A percentile compares a stretch with the other conserved stretches of the same genome.
Evolutionary conservation across 139 green algal species (phyloP).

Genomic region (Micractinium sp.): DNA sequence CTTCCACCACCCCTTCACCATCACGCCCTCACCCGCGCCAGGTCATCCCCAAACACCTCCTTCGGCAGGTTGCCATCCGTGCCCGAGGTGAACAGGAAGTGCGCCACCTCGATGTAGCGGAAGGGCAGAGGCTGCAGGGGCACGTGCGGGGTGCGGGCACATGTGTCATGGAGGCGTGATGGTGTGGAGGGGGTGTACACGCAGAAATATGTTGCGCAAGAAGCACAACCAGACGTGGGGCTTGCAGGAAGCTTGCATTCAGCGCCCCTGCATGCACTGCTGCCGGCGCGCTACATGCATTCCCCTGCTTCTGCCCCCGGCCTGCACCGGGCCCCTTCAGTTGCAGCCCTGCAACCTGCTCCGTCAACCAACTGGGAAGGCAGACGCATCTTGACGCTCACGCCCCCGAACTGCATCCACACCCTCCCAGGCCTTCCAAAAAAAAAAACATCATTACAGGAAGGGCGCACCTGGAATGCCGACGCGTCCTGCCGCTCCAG

Average conservation of each 20-base stretch:
- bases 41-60: constrained; percentile 47
- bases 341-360: background rate
- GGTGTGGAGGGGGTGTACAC: background rate
- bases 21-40: constrained; percentile 29
- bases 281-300: background rate
- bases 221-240: too few species aligned
- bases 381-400: too few species aligned
- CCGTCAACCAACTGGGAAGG: too few species aligned
- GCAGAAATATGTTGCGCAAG: too few species aligned
- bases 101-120: constrained; percentile 74
- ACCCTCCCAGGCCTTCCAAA: too few species aligned
- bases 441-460: too few species aligned
- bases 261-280: too few species aligned
- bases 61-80: constrained; percentile 44
- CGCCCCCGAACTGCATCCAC: too few species aligned
- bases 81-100: constrained; percentile 50
- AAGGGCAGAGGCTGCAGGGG: constrained; percentile 69
- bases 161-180: background rate
- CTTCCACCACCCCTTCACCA: too few species aligned
- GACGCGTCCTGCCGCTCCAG: constrained; percentile 58
- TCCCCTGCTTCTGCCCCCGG: background rate
- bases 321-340: background rate
- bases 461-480: constrained; percentile 57
- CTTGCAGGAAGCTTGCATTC: too few species aligned
- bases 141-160: background rate